A percentile compares a stretch with the other conserved stretches of the same genome.
phyloP scores from a whole-genome alignment of 2,329 filamentous ascomycete genomes.

The Aureobasidium namibiae region DNA sequence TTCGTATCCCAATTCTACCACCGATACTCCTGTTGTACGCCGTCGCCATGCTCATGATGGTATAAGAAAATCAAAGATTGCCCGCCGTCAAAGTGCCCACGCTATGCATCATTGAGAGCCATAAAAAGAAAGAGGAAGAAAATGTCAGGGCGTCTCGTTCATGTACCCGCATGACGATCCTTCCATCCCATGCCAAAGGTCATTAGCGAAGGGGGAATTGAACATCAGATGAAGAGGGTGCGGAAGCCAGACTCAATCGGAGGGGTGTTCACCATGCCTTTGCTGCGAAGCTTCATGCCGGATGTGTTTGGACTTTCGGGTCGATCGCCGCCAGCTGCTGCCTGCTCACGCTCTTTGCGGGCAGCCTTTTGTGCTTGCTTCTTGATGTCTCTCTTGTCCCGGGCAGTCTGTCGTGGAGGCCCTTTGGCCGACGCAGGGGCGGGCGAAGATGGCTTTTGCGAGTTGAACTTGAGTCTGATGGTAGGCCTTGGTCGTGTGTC shows the following conservation, averaged over 20 bases:
- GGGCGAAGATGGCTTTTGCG: constrained; percentile 23
- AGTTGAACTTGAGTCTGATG: constrained; percentile 26
- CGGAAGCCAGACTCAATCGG: constrained; percentile 28
- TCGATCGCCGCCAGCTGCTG: constrained; percentile 12
- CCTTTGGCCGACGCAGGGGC: constrained; percentile 21
- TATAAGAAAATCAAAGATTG: constrained; percentile 12
- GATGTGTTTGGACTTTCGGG: constrained; percentile 14
- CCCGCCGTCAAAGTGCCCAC: constrained; percentile 11
- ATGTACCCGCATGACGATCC: constrained; percentile 9
- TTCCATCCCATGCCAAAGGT: not conserved
- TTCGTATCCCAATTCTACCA: constrained; percentile 9
- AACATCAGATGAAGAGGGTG: constrained; percentile 30
- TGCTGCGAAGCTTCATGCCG: constrained; percentile 24
- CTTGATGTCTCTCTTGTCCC: constrained; percentile 31
- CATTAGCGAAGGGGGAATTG: not conserved
- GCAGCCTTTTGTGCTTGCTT: constrained; percentile 36
- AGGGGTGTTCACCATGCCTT: constrained; percentile 26
- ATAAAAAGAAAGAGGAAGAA: constrained; percentile 6
- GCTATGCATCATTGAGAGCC: constrained; percentile 14
- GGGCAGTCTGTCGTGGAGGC: constrained; percentile 26
- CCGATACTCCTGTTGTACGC: constrained; percentile 11
- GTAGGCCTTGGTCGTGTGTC: constrained; percentile 12
- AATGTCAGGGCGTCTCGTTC: constrained; percentile 3
- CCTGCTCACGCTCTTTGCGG: constrained; percentile 30
- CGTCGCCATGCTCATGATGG: constrained; percentile 15